Conservation (phyloP, 2,329 filamentous ascomycete species). For the Exophiala alcalophila region DNA sequence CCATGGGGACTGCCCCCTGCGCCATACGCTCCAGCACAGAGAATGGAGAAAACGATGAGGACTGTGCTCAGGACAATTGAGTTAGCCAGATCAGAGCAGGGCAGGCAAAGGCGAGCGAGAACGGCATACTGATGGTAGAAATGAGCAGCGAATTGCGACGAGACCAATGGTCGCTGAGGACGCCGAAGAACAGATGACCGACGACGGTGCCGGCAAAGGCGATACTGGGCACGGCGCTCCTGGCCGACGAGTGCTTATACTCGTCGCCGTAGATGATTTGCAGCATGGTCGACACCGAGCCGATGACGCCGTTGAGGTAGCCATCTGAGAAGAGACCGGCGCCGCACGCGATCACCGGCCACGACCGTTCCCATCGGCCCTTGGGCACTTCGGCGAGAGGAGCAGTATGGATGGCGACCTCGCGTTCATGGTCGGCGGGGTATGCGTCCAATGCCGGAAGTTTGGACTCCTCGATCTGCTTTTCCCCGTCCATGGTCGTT, state of each 20-base stretch:
- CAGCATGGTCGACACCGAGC: constrained; percentile 78
- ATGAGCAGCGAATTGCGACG: constrained; percentile 76
- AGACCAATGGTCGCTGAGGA: constrained; percentile 77
- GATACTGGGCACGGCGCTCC: constrained; percentile 73
- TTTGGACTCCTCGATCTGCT: constrained; percentile 8
- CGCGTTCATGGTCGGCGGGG: constrained; percentile 7
- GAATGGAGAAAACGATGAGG: constrained; percentile 77
- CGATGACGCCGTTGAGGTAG: constrained; percentile 65
- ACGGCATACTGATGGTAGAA: constrained; percentile 63
- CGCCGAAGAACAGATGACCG: constrained; percentile 77
- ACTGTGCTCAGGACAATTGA: constrained; percentile 42
- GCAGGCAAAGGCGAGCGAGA: too few relatives aligned
- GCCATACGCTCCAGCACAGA: constrained; percentile 73
- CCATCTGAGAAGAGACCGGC: constrained; percentile 53
- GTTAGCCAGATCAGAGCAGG: too few relatives aligned
- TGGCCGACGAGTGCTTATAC: constrained; percentile 65
- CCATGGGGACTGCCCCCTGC: constrained; percentile 65
- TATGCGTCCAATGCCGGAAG: constrained; percentile 5
- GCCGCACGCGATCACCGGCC: constrained; percentile 81
- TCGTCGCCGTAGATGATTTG: constrained; percentile 62
- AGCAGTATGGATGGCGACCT: constrained; percentile 1
- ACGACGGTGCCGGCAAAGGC: constrained; percentile 86
- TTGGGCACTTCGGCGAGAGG: constrained; percentile 30
- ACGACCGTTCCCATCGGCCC: constrained; percentile 54
- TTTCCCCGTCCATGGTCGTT: constrained; percentile 9